Evolutionary conservation across 2,329 filamentous ascomycete genomes (phyloP), one percentile per base, ranked within the genome.

Genomic region (Trichoderma asperellum): DNA sequence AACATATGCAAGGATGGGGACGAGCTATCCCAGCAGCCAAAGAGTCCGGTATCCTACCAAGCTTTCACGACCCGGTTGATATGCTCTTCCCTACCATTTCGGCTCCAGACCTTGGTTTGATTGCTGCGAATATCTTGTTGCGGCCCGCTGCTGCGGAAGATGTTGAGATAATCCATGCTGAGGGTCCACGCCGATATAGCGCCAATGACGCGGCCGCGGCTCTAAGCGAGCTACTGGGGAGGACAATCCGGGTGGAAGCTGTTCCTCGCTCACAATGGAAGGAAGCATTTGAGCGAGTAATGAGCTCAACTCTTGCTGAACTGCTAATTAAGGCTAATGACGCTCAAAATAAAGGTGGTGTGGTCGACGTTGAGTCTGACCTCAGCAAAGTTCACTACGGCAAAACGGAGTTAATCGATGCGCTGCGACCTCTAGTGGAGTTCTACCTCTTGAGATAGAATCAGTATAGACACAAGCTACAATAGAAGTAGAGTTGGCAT

Each of bases 1-100:
- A 60, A 16, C 35, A 60, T 21, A 61, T 61, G 29, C 40, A 61
- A 49, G 59, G 40, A 18, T 61, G 59, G 59, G 40, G 59, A 16
- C 59, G 40, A 21, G 59, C 40, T 35, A 18, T 61, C 29, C 40
- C 59, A 4, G 21, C 4, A 49, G 40, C 59, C 12, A 32, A 34
- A 24, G 40, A 35, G 18, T 49, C 40, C 6, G 59, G 59, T 14
- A 61, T 27, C n/a, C 27, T 61, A 5, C 40, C 27, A 18, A 61
- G 59, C 40, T 61, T 61, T 24, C 59, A 49, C 29, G 59, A 61
- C n/a, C 59, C 59, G 18, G 18, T 35, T 5, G 40, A 61, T 5
- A 34, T 18, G 59, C 18, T 5, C 1, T 61, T 61, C n/a, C 40
- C 59, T 18, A 61, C 40, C 8, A 21, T 61, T 49, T 61, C 40